Evolutionary conservation across 2,329 filamentous ascomycete species (phyloP).

Genomic region (Arthrobotrys iridis): DNA sequence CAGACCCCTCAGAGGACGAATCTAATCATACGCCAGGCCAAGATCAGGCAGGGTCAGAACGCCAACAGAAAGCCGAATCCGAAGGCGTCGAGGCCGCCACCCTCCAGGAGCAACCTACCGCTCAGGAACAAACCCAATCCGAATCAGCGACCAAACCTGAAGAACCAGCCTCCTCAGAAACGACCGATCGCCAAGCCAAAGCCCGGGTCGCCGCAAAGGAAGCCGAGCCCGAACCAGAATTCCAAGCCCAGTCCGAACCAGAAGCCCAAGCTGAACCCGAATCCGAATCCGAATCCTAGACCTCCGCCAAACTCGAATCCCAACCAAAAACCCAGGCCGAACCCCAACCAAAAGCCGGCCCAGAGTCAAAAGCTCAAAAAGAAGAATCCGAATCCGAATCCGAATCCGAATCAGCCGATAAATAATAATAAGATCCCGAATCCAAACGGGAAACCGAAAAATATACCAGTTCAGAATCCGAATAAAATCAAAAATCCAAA

Average conservation of each 20-base stretch:
- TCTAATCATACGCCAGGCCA: slow-evolving; percentile 55
- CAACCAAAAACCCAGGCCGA: slow-evolving; percentile 22
- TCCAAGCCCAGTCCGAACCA: slow-evolving; percentile 19
- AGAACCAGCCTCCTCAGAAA: slow-evolving; percentile 28
- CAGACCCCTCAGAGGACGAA: slow-evolving; percentile 56
- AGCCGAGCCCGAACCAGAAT: slow-evolving; percentile 1
- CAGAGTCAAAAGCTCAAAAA: slow-evolving; percentile 19
- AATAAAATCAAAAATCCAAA: slow-evolving; percentile 28
- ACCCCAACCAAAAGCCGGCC: slow-evolving; percentile 24
- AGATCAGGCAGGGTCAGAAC: slow-evolving; percentile 47
- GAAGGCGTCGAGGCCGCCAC: slow-evolving; percentile 26
- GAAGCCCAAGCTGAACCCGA: slow-evolving; percentile 24
- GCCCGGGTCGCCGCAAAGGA: slow-evolving; percentile 17
- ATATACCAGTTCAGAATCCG: slow-evolving; percentile 18
- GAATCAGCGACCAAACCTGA: slow-evolving; percentile 37
- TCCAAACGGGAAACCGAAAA: slow-evolving; percentile 20
- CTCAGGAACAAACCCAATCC: slow-evolving; percentile 25
- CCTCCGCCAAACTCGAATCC: slow-evolving; percentile 15
- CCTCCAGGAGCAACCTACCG: slow-evolving; percentile 24
- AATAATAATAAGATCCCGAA: slow-evolving; percentile 14
- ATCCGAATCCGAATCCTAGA: slow-evolving; percentile 22
- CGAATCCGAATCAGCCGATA: slow-evolving; percentile 8
- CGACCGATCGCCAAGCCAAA: slow-evolving; percentile 26
- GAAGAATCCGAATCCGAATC: slow-evolving; percentile 8
- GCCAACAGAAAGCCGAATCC: slow-evolving; percentile 44